These are phyloP conservation scores for Coleophoma eucalyptorum DNA, from an alignment of 2,329 filamentous ascomycete species.

Conservation along the genomic window DNA sequence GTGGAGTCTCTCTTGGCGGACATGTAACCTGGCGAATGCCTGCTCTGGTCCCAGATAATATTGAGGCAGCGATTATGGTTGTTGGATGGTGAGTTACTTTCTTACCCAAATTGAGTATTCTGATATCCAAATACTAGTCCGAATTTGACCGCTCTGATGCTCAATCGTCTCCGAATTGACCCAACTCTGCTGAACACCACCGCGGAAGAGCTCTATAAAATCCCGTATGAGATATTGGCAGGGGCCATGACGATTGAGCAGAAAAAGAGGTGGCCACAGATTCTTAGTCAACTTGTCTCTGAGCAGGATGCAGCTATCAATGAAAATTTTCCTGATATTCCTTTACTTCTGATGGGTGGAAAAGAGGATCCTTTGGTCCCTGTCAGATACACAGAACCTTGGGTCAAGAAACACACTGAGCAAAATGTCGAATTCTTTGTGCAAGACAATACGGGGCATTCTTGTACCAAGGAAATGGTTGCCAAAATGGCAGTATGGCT, in stretches of 20 bases:
- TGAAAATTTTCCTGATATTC: conserved; percentile 11
- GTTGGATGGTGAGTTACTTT: conserved; percentile 8
- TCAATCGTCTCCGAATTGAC: conserved; percentile 9
- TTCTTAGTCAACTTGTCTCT: conserved; percentile 1
- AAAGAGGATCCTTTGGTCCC: conserved; percentile 12
- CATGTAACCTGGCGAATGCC: conserved; percentile 8
- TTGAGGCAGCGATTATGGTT: conserved; percentile 11
- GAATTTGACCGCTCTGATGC: conserved; percentile 7
- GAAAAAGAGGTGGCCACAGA: conserved; percentile 7
- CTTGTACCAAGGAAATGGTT: conserved; percentile 15
- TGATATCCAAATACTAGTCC: not conserved
- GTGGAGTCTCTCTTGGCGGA: conserved; percentile 11
- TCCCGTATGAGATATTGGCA: conserved; percentile 5
- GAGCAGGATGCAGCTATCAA: conserved; percentile 7
- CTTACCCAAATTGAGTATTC: not conserved
- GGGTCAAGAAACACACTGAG: conserved; percentile 7
- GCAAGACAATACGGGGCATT: conserved; percentile 15
- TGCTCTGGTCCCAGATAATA: conserved; percentile 4
- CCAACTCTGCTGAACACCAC: conserved; percentile 1
- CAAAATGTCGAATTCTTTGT: conserved; percentile 10
- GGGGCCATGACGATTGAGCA: conserved; percentile 7
- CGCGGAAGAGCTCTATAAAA: conserved; percentile 3
- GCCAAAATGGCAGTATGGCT: conserved; percentile 11
- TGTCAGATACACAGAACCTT: conserved; percentile 5
- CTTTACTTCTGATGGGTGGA: conserved; percentile 8